Conservation (phyloP, 345 rosid genomes). For the Microthlaspi erraticum region DNA sequence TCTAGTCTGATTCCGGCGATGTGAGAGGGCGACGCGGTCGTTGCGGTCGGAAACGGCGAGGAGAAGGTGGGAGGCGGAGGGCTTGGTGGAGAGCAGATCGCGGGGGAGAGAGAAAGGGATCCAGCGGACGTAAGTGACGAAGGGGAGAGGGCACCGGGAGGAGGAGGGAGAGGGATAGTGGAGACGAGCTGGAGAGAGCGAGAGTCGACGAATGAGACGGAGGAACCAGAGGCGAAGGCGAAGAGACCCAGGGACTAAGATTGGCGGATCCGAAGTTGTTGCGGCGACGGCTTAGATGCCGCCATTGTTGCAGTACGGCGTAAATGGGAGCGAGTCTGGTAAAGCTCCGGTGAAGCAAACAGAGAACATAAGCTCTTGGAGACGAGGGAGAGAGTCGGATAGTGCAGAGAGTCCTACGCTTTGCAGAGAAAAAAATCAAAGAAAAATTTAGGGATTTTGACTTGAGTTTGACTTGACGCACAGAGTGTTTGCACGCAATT, state of each 20-base stretch:
- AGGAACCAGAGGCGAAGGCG: constrained; percentile 88
- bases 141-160: constrained; percentile 70
- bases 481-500: no score
- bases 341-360: no score
- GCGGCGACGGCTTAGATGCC: no score
- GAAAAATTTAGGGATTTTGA: no score
- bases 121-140: constrained; percentile 82
- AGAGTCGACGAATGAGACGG: constrained; percentile 75
- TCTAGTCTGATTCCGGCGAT: constrained; percentile 69
- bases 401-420: no score
- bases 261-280: constrained; percentile 91
- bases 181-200: constrained; percentile 86
- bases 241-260: constrained; percentile 78
- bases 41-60: constrained; percentile 86
- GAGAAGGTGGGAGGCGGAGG: constrained; percentile 41
- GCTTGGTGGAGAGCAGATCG: constrained; percentile 76
- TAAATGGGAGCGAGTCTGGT: no score
- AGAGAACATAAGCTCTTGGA: no score
- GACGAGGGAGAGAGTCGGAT: no score
- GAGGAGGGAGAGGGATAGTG: constrained; percentile 78
- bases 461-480: no score
- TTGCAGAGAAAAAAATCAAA: no score
- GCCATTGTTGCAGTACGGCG: no score
- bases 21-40: constrained; percentile 82
- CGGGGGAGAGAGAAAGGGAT: constrained; percentile 68